Evolutionary conservation across 2,329 filamentous ascomycete species (phyloP).

Genomic region (Aurifilum marmelostoma): DNA sequence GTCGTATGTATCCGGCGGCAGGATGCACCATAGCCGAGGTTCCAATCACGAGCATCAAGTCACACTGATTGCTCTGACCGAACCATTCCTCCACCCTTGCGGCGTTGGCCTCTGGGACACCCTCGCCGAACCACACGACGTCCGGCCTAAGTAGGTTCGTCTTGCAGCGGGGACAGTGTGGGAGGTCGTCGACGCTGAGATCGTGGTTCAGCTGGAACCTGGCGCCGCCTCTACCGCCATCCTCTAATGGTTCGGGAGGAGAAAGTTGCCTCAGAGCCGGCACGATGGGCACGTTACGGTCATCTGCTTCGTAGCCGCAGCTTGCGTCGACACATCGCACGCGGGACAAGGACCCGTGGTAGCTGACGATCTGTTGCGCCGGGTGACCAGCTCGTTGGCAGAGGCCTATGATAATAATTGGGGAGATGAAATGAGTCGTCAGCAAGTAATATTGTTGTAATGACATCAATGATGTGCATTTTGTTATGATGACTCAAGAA

Average conservation of each 20-base stretch:
- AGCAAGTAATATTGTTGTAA: background rate
- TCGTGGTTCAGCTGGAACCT: slow-evolving; percentile 48
- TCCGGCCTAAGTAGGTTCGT: slow-evolving; percentile 73
- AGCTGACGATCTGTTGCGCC: slow-evolving; percentile 64
- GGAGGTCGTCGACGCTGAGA: slow-evolving; percentile 59
- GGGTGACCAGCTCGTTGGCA: slow-evolving; percentile 69
- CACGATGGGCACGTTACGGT: slow-evolving; percentile 78
- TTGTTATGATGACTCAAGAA: too few species aligned
- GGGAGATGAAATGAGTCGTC: background rate
- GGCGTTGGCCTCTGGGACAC: slow-evolving; percentile 65
- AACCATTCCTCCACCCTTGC: slow-evolving; percentile 68
- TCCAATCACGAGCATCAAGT: slow-evolving; percentile 84
- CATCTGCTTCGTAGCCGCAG: slow-evolving; percentile 70
- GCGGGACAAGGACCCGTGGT: slow-evolving; percentile 86
- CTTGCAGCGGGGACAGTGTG: slow-evolving; percentile 71
- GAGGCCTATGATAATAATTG: background rate
- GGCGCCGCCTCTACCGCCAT: slow-evolving; percentile 36
- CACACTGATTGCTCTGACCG: slow-evolving; percentile 52
- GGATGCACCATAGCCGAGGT: slow-evolving; percentile 80
- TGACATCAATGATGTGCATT: too few species aligned
- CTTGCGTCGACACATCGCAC: slow-evolving; percentile 72
- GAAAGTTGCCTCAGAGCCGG: slow-evolving; percentile 71
- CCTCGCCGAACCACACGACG: slow-evolving; percentile 88
- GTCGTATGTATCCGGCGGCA: slow-evolving; percentile 73
- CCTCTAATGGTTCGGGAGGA: slow-evolving; percentile 55